These are phyloP conservation scores for Cardamine chenopodiifolia DNA, from an alignment of 345 rosid genomes.

Conservation along the genomic window DNA sequence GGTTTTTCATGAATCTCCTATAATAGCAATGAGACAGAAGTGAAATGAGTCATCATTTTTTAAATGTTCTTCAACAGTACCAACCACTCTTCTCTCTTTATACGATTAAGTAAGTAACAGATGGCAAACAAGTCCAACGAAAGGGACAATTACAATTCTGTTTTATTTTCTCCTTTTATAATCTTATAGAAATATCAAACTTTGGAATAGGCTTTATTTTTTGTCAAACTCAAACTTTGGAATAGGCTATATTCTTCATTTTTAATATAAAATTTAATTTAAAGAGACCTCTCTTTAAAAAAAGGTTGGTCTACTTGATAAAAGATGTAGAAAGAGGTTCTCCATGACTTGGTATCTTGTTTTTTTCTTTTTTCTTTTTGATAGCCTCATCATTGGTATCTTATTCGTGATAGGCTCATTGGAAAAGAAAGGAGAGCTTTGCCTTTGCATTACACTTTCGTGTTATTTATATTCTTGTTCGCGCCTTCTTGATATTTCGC, in stretches of 20 bases:
- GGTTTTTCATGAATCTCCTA: not conserved
- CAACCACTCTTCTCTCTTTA: conserved; percentile 16
- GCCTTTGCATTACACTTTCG: conserved; percentile 16
- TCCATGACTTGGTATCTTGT: conserved; percentile 32
- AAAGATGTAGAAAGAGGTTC: conserved; percentile 27
- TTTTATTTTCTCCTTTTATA: not conserved
- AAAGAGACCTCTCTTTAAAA: conserved; percentile 6
- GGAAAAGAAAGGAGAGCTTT: conserved; percentile 6
- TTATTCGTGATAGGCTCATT: conserved; percentile 34
- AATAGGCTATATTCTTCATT: not conserved
- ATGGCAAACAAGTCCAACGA: conserved; percentile 16
- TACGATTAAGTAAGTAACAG: conserved; percentile 10
- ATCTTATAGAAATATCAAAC: conserved; percentile 14
- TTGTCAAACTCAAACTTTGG: conserved; percentile 14
- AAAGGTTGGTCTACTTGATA: conserved; percentile 14
- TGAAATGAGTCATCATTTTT: conserved; percentile 10
- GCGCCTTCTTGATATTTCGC: not conserved
- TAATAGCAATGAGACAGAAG: conserved; percentile 1
- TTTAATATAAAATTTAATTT: conserved; percentile 5
- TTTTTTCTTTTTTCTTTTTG: not conserved
- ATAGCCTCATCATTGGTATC: conserved; percentile 32
- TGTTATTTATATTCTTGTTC: conserved; percentile 10
- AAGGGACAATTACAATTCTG: not conserved
- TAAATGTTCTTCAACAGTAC: conserved; percentile 17
- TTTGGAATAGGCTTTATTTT: conserved; percentile 9